Base-by-base conservation (phyloP, 2,329 filamentous ascomycete species). In the Gyromitra esculenta region DNA sequence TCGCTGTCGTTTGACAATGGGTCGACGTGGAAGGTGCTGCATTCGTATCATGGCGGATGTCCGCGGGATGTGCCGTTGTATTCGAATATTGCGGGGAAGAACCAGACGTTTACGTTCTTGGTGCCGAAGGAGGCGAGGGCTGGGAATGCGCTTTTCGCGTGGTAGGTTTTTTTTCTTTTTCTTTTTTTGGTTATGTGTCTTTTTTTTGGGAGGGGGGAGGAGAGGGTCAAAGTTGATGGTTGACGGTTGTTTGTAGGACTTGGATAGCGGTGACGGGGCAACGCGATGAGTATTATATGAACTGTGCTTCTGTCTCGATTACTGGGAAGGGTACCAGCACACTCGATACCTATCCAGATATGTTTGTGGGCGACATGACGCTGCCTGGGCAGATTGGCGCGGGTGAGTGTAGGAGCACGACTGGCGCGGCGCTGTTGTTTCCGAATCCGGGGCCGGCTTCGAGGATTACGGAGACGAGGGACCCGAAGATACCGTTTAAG, bases 231-330 rank as follows among this genome's bases (percentile, higher is more conserved):
- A 21, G 18, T 21, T 21, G 18, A 15, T 45, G 41, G 41, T 45
- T 45, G 5, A 13, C 18, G n/a, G n/a, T 48, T 31, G n/a, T 41
- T 64, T 7, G 45, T 39, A 78, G 76, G 76, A 89, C 88, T 31
- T 92, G 90, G 90, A 90, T 91, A 85, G 93, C 93, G 85, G 85
- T 89, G 78, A 84, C 91, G 5, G 96, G 95, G 0, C 97, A 97
- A 85, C 91, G 94, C 0, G 63, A 78, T 13, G 95, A 98, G 82
- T 93, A 97, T 87, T 97, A 97, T 87, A 96, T 97, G 94, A 96
- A 97, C 87, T 98, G 95, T 81, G 93, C 91, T 0, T 89, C 92
- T 0, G 83, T 97, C 54, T 87, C 86, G 0, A 86, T 97, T 35
- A 83, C 82, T 67, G 83, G 83, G 25, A 82, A 83, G 60, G 84